Percentiles rank a stretch among this genome's conserved stretches.
phyloP scores from a whole-genome alignment of 1,284 basidiomycete genomes.

The Pseudozyma thailandica region DNA sequence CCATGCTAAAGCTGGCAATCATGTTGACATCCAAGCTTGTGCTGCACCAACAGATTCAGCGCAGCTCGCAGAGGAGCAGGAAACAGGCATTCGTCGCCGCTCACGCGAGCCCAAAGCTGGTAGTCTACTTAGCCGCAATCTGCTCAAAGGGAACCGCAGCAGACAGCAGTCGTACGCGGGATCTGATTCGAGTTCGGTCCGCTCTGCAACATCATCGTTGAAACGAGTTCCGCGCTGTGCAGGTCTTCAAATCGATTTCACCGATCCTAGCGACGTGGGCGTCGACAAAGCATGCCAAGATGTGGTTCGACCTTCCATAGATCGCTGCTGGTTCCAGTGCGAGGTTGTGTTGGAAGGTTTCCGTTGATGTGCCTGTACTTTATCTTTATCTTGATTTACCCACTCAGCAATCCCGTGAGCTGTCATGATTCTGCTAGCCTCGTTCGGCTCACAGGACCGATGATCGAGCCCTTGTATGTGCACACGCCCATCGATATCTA shows the following conservation, averaged over 20 bases:
- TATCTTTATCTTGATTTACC: not conserved
- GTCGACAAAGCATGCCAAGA: not conserved
- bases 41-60: not conserved
- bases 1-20: not conserved
- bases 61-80: not conserved
- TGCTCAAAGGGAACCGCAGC: conserved; percentile 21
- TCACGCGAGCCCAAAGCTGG: conserved; percentile 33
- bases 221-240: conserved; percentile 39
- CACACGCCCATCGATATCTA: no score
- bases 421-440: no score
- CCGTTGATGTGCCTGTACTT: conserved; percentile 11
- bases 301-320: not conserved
- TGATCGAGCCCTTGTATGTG: no score
- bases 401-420: no score
- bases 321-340: conserved; percentile 53
- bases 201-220: conserved; percentile 13
- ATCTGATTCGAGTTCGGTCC: conserved; percentile 38
- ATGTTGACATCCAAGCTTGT: not conserved
- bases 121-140: conserved; percentile 29
- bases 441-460: no score
- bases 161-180: conserved; percentile 17
- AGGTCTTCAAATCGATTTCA: conserved; percentile 29
- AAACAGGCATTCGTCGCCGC: conserved; percentile 14
- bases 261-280: conserved; percentile 11
- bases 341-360: conserved; percentile 45